Evolutionary conservation across 2,329 filamentous ascomycete species (phyloP), one percentile per base, ranked within the genome.

Genomic region (Talaromyces pinophilus): DNA sequence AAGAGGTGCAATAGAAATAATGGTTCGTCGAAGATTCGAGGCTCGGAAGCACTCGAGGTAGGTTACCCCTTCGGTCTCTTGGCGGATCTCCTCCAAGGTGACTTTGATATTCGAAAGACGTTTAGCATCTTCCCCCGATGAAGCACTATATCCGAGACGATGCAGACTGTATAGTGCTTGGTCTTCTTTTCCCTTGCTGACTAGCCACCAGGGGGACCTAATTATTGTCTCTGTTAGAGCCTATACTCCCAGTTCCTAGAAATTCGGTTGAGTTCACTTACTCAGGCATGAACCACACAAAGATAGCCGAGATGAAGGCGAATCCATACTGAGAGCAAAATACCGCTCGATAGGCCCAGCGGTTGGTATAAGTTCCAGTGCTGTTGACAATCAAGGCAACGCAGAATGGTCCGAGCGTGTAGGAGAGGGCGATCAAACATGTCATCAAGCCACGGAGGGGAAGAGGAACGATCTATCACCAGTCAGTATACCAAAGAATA

Each of bases 281-380:
- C 60, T 63, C 60, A 17, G 60, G 60, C 25, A 63, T 54, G 25
- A 63, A 54, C n/a, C 8, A 38, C 3, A 63, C 67, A 8, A 78
- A 44, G 65, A 73, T 57, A 0, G 76, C 44, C 2, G 76, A 76
- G 5, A 80, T 70, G 7, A 64, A 74, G 3, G 78, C 78, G 38
- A 81, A 79, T 0, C 79, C 80, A 70, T 78, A 82, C 28, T 82
- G 80, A 0, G 79, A 76, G 17, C 72, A 75, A 48, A 82, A 79
- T 0, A 82, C 69, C 1, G 79, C 73, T 28, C 80, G 77, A 71
- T 81, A 82, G 1, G 81, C 77, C 81, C 80, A 82, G 22, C 77
- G 72, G 15, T 68, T 76, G 0, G 75, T 71, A 71, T 77, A 78
- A 8, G 74, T 71, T 1, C 79, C 76, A 1, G 77, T 81, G 64